Evolutionary conservation across 257 asterid genomes (phyloP), one percentile per base, ranked within the genome.

Genomic region (Plantago ovata): DNA sequence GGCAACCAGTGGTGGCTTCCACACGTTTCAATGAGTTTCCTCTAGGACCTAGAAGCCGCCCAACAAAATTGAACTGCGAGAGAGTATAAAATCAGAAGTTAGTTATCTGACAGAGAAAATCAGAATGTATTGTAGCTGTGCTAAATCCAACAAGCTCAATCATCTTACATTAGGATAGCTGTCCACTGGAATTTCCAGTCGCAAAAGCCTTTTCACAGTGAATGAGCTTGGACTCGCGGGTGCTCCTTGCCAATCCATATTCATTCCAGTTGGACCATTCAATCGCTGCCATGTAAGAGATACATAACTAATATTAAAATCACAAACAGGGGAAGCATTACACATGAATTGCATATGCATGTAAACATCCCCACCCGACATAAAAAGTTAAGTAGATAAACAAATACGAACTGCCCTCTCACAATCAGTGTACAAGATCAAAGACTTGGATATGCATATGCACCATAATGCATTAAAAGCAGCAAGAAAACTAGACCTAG

Each of bases 231-330:
- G 99, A 73, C 99, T 93, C 60, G 99, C 96, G 7, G 99, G 99
- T 42, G 99, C 95, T 54, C 97, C 97, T 81, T 84, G 99, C 99
- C 99, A 93, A 73, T 86, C 96, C 99, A 93, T 93, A 15, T 90
- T 71, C 98, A 88, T 93, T 64, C 97, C 97, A 70, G 83, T 85
- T 63, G 89, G 93, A 53, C 89, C 92, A 62, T 79, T 71, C 70
- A 87, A 55, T 79, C 97, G 82, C 98, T 93, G 95, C 43, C 48
- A 45, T 41, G 51, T 10, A 56, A 44, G 13, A 38, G 28, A 75
- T 32, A 70, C 38, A 43, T 59, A 18, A 19, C 2, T 56, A 15
- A 44, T 54, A 41, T 55, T 28, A 10, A 33, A 44, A 18, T 2
- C 12, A 63, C 5, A 36, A 41, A n/a, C 1, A 45, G n/a, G 15